Conservation (phyloP, 768 basidiomycete genomes). For the Xerocomus spinulosus region DNA sequence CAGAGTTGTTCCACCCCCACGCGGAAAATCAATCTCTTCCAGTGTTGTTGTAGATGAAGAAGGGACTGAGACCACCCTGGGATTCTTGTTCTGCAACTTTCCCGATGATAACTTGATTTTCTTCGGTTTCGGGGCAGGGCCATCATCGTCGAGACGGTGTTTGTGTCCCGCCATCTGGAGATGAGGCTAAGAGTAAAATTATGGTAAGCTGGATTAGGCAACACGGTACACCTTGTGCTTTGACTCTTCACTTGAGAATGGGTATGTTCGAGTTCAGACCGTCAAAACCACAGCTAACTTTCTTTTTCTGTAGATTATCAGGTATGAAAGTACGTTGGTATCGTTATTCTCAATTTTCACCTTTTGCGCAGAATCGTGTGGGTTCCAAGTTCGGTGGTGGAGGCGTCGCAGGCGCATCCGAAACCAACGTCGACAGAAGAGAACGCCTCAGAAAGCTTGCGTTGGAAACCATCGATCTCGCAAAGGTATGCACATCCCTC, state of each 20-base stretch:
- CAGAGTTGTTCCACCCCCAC: conserved; percentile 87
- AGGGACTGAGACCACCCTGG: conserved; percentile 27
- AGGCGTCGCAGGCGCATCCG: conserved; percentile 91
- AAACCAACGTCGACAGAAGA: conserved; percentile 91
- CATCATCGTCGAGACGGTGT: conserved; percentile 53
- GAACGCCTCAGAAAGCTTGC: conserved; percentile 94
- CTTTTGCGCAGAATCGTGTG: conserved; percentile 72
- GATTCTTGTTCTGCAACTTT: conserved; percentile 22
- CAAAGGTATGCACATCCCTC: conserved; percentile 58
- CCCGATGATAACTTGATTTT: conserved; percentile 48
- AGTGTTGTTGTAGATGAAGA: conserved; percentile 38
- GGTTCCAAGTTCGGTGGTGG: conserved; percentile 95
- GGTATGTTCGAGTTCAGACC: conserved; percentile 20
- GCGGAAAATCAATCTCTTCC: conserved; percentile 89
- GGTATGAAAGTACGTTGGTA: conserved; percentile 35
- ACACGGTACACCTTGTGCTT: not conserved
- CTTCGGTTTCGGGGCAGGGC: conserved; percentile 50
- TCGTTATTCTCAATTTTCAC: not conserved
- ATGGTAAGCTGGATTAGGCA: conserved; percentile 12
- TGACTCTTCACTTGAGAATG: conserved; percentile 25
- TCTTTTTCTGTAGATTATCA: conserved; percentile 53
- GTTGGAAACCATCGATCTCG: conserved; percentile 94
- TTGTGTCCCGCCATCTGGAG: conserved; percentile 50
- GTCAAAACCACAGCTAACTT: conserved; percentile 4
- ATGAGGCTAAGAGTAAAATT: too few relatives aligned